A percentile compares a stretch with the other conserved stretches of the same genome.
These are phyloP conservation scores for Aspergillus wentii DNA, from an alignment of 495 filamentous ascomycete genomes.

Conservation along the genomic window DNA sequence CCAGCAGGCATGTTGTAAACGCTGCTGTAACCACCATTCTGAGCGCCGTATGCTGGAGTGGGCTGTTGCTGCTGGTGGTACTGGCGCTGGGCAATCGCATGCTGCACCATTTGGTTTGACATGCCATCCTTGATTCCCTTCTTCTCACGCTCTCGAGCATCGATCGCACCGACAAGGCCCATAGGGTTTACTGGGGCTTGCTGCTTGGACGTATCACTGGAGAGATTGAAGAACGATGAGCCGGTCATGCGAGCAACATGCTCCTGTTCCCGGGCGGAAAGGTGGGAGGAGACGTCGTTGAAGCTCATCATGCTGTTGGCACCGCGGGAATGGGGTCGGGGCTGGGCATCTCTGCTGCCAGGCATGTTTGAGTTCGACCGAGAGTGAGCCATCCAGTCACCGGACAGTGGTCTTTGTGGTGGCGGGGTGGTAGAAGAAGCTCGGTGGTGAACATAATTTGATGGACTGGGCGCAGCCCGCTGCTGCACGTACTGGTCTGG, in stretches of 20 bases:
- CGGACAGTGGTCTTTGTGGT: conserved; percentile 44
- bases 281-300: conserved; percentile 55
- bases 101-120: conserved; percentile 67
- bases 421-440: conserved; percentile 48
- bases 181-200: conserved; percentile 39
- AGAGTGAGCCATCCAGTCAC: conserved; percentile 51
- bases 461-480: conserved; percentile 56
- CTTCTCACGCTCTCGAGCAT: conserved; percentile 69
- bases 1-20: conserved; percentile 38
- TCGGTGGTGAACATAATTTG: conserved; percentile 51
- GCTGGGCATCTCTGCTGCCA: conserved; percentile 30
- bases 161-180: conserved; percentile 72
- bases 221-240: conserved; percentile 72
- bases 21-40: conserved; percentile 7
- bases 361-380: conserved; percentile 34
- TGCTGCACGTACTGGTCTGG: conserved; percentile 88
- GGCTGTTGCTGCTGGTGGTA: conserved; percentile 47
- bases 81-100: conserved; percentile 72
- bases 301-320: conserved; percentile 37
- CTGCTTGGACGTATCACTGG: conserved; percentile 43
- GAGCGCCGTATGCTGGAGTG: conserved; percentile 5
- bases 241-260: conserved; percentile 86
- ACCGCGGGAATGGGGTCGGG: conserved; percentile 48
- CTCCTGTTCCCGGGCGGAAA: conserved; percentile 92
- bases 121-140: conserved; percentile 66